Evolutionary conservation across 352 stramenopile species (phyloP).

Genomic region (Phytophthora hybrid): DNA sequence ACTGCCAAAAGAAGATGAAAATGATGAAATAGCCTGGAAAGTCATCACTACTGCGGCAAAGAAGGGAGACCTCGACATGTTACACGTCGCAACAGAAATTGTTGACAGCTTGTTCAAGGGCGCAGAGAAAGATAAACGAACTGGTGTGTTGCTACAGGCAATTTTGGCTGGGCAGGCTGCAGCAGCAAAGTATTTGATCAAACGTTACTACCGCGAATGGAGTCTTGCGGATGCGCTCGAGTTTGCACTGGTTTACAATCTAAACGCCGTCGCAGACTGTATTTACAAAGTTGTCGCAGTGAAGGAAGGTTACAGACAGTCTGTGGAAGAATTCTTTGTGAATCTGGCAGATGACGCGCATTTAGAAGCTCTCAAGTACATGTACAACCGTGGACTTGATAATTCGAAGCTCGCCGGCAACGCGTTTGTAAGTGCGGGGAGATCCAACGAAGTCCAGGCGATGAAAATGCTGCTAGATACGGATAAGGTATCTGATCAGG

Average conservation of each 20-base stretch:
- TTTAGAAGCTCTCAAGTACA: background rate
- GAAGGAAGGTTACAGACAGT: background rate
- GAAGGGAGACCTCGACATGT: background rate
- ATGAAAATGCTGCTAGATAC: background rate
- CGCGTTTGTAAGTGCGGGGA: background rate
- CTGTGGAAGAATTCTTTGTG: background rate
- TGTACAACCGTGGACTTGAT: conserved; percentile 1
- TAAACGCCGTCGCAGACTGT: background rate
- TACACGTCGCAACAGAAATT: background rate
- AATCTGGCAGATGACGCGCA: background rate
- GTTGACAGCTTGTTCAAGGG: background rate
- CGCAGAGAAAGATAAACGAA: background rate
- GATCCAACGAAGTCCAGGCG: background rate
- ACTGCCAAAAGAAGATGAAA: background rate
- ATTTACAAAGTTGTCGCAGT: background rate
- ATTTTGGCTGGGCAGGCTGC: background rate
- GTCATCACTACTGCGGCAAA: background rate
- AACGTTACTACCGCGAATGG: conserved; percentile 9
- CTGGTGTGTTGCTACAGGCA: background rate
- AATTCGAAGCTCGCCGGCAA: background rate
- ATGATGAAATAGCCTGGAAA: background rate
- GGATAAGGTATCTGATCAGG: background rate
- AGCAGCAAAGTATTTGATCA: conserved; percentile 6
- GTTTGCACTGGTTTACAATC: background rate
- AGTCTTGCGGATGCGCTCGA: background rate